These are phyloP conservation scores for Peziza echinospora DNA, from an alignment of 495 filamentous ascomycete genomes.

Conservation along the genomic window DNA sequence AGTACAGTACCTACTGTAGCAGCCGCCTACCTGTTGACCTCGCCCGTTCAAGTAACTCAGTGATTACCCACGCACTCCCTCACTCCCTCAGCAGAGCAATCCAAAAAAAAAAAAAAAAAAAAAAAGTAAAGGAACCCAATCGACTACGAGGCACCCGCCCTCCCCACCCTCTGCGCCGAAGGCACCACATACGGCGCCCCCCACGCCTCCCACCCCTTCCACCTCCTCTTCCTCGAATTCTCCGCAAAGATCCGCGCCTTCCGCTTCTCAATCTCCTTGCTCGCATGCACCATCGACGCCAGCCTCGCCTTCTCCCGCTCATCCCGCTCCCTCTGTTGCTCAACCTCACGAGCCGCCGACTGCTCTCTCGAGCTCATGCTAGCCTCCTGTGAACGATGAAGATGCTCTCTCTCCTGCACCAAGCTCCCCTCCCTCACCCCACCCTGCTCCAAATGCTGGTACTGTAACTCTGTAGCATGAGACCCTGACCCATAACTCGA, in stretches of 20 bases:
- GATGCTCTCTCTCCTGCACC: not conserved
- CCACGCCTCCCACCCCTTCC: not conserved
- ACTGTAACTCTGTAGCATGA: not conserved
- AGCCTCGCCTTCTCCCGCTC: not conserved
- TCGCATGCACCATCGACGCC: not conserved
- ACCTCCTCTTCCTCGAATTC: not conserved
- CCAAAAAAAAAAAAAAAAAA: no score
- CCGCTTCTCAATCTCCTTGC: not conserved
- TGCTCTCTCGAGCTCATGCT: not conserved
- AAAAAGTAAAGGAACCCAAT: not conserved
- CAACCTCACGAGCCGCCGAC: not conserved
- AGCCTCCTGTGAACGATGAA: no score
- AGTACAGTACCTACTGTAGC: no score
- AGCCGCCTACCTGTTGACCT: no score
- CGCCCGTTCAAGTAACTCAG: no score
- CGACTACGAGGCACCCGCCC: not conserved
- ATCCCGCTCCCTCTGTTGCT: not conserved
- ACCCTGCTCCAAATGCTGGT: not conserved
- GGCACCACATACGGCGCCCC: not conserved
- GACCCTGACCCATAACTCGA: not conserved
- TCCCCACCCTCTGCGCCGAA: not conserved
- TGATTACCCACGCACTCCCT: no score
- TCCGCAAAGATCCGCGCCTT: not conserved
- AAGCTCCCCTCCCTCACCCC: not conserved
- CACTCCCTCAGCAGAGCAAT: no score